Evolutionary conservation across 2,329 filamentous ascomycete genomes (phyloP).

Genomic region (Colletotrichum paranaense): DNA sequence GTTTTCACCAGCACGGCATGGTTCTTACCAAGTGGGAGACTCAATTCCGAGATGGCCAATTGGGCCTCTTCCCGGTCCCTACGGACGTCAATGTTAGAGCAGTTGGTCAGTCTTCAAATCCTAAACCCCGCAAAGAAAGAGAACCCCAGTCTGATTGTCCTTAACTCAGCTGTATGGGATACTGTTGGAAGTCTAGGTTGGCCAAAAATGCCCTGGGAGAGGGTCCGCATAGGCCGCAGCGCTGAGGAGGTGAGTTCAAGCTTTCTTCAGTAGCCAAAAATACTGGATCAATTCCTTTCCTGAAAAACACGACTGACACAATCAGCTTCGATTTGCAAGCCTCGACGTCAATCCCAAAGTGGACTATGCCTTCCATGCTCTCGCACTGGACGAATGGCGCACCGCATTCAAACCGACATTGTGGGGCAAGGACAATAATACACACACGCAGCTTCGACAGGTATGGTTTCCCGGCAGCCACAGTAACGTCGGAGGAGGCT

Average conservation of each 20-base stretch:
- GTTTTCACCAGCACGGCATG: constrained; percentile 17
- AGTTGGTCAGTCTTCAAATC: neutral
- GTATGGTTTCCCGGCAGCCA: constrained; percentile 70
- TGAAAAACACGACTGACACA: neutral
- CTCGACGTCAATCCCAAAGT: constrained; percentile 44
- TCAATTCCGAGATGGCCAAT: constrained; percentile 3
- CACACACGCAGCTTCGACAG: constrained; percentile 36
- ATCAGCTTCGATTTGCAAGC: constrained; percentile 36
- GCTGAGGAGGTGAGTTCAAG: constrained; percentile 13
- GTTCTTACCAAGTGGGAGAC: constrained; percentile 4
- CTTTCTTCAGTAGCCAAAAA: accelerated
- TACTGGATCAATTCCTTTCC: too few relatives aligned
- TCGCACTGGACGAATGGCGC: constrained; percentile 64
- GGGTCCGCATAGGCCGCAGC: constrained; percentile 14
- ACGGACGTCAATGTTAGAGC: constrained; percentile 6
- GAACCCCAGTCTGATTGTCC: accelerated
- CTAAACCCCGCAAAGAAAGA: accelerated
- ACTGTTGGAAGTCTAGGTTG: constrained; percentile 58
- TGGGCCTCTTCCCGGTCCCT: neutral
- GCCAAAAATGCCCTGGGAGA: constrained; percentile 33
- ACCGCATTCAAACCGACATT: constrained; percentile 43
- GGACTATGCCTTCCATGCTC: constrained; percentile 65
- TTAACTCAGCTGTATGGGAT: constrained; percentile 58
- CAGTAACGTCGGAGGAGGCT: constrained; percentile 70
- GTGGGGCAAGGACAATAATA: constrained; percentile 40